Conservation (phyloP, 352 stramenopile species). For the Phytophthora sojae region DNA sequence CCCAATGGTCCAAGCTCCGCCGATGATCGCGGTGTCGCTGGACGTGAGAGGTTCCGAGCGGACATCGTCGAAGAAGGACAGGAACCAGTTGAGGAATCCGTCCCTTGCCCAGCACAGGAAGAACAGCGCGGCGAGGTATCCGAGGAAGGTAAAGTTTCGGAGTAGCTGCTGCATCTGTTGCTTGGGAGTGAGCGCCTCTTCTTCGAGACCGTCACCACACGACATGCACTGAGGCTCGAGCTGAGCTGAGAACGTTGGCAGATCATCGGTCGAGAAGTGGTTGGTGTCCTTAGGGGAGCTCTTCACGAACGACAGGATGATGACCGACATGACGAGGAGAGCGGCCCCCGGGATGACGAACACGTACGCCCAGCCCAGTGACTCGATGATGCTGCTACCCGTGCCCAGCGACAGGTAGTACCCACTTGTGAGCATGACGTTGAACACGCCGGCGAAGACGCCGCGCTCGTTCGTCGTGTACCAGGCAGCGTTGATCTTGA, state of each 20-base stretch:
- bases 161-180: slow-evolving; percentile 61
- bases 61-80: slow-evolving; percentile 80
- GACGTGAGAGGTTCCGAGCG: slow-evolving; percentile 50
- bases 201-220: slow-evolving; percentile 1
- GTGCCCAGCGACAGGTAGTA: slow-evolving; percentile 79
- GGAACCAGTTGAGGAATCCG: slow-evolving; percentile 82
- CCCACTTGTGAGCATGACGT: slow-evolving; percentile 80
- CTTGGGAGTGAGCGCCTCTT: slow-evolving; percentile 19
- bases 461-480: slow-evolving; percentile 70
- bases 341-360: slow-evolving; percentile 67
- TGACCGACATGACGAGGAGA: slow-evolving; percentile 63
- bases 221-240: slow-evolving; percentile 19
- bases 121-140: slow-evolving; percentile 75
- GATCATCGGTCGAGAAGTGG: slow-evolving; percentile 33
- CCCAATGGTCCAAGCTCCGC: slow-evolving; percentile 78
- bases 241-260: slow-evolving; percentile 32
- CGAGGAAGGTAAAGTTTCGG: slow-evolving; percentile 69
- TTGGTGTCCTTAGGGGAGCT: slow-evolving; percentile 63
- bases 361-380: slow-evolving; percentile 72
- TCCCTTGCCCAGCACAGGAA: slow-evolving; percentile 75
- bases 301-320: slow-evolving; percentile 65
- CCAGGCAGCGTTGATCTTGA: slow-evolving; percentile 88
- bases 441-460: slow-evolving; percentile 78
- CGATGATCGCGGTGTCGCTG: slow-evolving; percentile 67
- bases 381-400: slow-evolving; percentile 67